Base-by-base conservation (phyloP, 129 eudicot genomes). In the Ambrosia trifida region DNA sequence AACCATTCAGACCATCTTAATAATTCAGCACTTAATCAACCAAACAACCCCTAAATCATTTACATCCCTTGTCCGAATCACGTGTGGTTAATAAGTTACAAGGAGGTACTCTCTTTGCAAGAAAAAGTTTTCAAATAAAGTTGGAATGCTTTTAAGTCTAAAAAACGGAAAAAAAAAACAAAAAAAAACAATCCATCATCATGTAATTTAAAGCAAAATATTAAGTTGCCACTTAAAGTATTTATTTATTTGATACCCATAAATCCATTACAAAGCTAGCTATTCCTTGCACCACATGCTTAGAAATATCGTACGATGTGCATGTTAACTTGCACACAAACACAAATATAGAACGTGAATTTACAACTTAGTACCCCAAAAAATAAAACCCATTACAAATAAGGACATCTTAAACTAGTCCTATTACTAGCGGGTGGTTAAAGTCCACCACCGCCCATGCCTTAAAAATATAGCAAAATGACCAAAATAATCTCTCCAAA, bases 361-460 rank as follows among this genome's bases (percentile, higher is more conserved):
- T 47, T 79, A 72, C 83, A 72, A 72, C 70, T 73, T 72, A 57
- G 53, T 52, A 36, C 79, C 68, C 41, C 59, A 50, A 72, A 66
- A 66, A 49, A 30, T 20, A 45, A 24, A 50, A 57, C 35, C 24
- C 70, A 46, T 79, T 57, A 79, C 75, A 73, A n/a, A 31, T 68
- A 46, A 66, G 70, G 38, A 47, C 76, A 76, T 64, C 52, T 49
- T 52, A 41, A 70, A 70, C 17, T 70, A 36, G 38, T 35, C 33
- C 17, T 63, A 68, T 54, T 13, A 49, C 66, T 69, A 74, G 94
- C 88, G 96, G 96, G 96, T 86, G 84, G 90, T 84, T 47, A 75
- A 38, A 78, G 50, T 84, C 87, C 93, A 86, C 90, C 96, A 68
- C 93, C 78, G 88, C 75, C 63, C 82, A 36, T 72, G 74, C 40